Percentiles rank a stretch among this genome's conserved stretches.
Evolutionary conservation across 768 basidiomycete genomes (phyloP).

Genomic region (Rhodotorula paludigena): DNA sequence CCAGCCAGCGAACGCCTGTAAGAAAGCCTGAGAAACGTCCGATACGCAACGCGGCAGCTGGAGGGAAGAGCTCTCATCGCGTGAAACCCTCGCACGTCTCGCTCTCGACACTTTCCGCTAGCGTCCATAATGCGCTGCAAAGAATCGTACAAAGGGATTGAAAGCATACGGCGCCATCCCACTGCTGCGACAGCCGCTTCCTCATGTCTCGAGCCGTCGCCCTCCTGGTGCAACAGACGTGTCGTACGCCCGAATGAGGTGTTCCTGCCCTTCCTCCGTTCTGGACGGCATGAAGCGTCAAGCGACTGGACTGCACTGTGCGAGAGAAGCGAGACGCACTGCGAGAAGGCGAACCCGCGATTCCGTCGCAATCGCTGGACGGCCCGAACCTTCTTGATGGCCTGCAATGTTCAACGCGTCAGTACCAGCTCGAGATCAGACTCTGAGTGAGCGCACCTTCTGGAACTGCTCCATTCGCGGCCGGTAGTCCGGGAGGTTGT

Average conservation of each 20-base stretch:
- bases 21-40: no score
- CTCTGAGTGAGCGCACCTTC: no score
- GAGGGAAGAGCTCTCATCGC: no score
- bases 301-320: background rate
- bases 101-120: no score
- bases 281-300: background rate
- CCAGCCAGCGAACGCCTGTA: no score
- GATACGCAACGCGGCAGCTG: no score
- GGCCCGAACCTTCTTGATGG: constrained; percentile 99
- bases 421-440: background rate
- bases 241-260: constrained; percentile 50
- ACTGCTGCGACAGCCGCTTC: background rate
- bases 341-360: constrained; percentile 84
- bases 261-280: constrained; percentile 44
- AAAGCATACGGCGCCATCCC: no score
- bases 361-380: constrained; percentile 94
- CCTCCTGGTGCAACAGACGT: constrained; percentile 37
- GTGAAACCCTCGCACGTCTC: no score
- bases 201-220: background rate
- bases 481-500: constrained; percentile 84
- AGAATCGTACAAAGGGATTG: no score
- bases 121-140: no score
- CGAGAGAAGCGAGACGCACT: constrained; percentile 11
- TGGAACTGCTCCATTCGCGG: constrained; percentile 90
- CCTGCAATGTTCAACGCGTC: constrained; percentile 50